Evolutionary conservation across 208 protist genomes (phyloP).

Genomic region (Phytomonas francai): DNA sequence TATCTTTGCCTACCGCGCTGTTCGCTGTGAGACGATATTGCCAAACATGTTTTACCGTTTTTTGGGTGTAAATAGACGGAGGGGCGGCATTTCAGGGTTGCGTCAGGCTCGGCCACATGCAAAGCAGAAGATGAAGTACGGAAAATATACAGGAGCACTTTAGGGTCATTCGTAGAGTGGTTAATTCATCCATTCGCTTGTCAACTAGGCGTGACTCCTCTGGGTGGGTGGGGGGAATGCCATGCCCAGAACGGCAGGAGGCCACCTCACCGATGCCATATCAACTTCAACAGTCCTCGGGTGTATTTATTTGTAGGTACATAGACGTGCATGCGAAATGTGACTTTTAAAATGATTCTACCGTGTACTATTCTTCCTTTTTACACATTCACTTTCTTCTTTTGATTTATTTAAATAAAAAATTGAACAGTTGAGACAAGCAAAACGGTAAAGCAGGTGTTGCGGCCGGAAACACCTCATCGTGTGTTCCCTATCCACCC

Average conservation of each 20-base stretch:
- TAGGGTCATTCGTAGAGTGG: slow-evolving; percentile 11
- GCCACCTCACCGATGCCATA: neutral
- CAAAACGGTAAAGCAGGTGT: neutral
- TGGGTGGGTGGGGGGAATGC: neutral
- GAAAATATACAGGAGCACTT: slow-evolving; percentile 52
- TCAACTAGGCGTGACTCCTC: neutral
- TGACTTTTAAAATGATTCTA: neutral
- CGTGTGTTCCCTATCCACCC: neutral
- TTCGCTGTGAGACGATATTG: slow-evolving; percentile 89
- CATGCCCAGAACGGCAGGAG: neutral
- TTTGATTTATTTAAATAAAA: neutral
- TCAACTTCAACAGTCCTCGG: neutral
- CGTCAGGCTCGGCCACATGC: slow-evolving; percentile 55
- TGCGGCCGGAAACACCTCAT: neutral
- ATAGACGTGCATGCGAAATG: neutral
- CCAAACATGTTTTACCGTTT: slow-evolving; percentile 90
- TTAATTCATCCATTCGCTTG: neutral
- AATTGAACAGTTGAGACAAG: neutral
- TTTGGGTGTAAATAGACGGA: slow-evolving; percentile 60
- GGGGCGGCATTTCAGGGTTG: slow-evolving; percentile 65
- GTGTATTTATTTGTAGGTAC: neutral
- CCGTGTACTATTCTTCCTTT: neutral
- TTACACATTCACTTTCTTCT: neutral
- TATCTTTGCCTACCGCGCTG: slow-evolving; percentile 70
- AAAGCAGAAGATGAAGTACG: slow-evolving; percentile 79